These are phyloP conservation scores for Metahyphopichia silvanorum DNA, from an alignment of 805 yeast genomes.

Conservation along the genomic window DNA sequence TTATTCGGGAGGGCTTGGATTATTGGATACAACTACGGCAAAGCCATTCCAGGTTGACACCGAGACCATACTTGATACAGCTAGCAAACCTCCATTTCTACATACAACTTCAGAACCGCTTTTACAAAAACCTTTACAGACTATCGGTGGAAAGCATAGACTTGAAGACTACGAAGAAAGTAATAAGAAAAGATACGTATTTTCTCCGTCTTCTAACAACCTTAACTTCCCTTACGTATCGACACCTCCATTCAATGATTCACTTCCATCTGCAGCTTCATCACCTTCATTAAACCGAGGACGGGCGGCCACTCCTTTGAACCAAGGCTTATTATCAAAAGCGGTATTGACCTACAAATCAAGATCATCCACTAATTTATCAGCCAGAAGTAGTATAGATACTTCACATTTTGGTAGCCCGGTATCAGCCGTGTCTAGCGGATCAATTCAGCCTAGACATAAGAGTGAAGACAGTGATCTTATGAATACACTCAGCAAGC, in stretches of 20 bases:
- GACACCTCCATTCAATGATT: slow-evolving; percentile 9
- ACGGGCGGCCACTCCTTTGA: neutral
- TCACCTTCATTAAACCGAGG: slow-evolving; percentile 8
- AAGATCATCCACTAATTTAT: slow-evolving; percentile 2
- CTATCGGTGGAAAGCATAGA: neutral
- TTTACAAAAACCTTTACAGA: no score
- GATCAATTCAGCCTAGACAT: neutral
- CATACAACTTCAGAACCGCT: no score
- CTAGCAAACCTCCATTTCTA: no score
- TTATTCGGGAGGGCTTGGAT: no score
- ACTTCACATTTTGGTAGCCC: neutral
- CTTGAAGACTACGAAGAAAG: neutral
- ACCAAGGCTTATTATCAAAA: slow-evolving; percentile 1
- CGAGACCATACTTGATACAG: no score
- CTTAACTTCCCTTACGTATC: slow-evolving; percentile 1
- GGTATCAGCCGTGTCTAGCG: neutral
- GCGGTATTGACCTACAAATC: slow-evolving; percentile 2
- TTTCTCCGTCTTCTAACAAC: neutral
- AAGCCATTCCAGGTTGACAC: no score
- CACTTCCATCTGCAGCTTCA: slow-evolving; percentile 11
- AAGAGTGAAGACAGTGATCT: neutral
- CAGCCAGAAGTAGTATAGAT: neutral
- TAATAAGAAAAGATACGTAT: neutral
- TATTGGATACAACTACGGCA: no score
- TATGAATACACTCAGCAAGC: neutral